phyloP scores from a whole-genome alignment of 345 rosid genomes.

The Adansonia digitata region DNA sequence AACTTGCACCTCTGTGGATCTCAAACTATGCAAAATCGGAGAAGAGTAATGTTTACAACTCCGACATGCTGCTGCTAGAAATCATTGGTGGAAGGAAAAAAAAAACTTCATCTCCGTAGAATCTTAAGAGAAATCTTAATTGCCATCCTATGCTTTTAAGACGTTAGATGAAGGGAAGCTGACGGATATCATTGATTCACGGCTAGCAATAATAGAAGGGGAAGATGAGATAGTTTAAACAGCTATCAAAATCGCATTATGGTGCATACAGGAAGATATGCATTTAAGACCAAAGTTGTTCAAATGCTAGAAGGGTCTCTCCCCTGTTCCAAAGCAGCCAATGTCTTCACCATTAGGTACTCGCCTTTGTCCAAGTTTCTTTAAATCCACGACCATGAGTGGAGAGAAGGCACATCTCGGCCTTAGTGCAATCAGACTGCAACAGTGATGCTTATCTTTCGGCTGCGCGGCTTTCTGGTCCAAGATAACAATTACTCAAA shows the following conservation, averaged over 20 bases:
- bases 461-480: conserved; percentile 80
- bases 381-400: conserved; percentile 29
- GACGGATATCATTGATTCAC: conserved; percentile 56
- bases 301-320: conserved; percentile 95
- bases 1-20: conserved; percentile 91
- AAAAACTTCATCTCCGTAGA: conserved; percentile 57
- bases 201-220: conserved; percentile 32
- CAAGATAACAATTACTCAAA: conserved; percentile 47
- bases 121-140: conserved; percentile 68
- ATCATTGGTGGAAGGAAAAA: conserved; percentile 79
- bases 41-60: conserved; percentile 87
- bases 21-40: conserved; percentile 88
- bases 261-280: conserved; percentile 95
- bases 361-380: conserved; percentile 44
- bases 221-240: conserved; percentile 44
- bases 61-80: conserved; percentile 79
- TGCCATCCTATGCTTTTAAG: conserved; percentile 80
- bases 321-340: conserved; percentile 55
- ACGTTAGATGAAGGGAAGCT: conserved; percentile 84
- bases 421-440: conserved; percentile 71
- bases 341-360: conserved; percentile 51
- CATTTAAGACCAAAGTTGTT: conserved; percentile 57
- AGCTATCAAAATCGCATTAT: no score
- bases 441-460: conserved; percentile 63
- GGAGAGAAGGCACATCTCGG: conserved; percentile 63